A percentile compares a stretch with the other conserved stretches of the same genome.
Evolutionary conservation across 202 grass and related monocot species (phyloP).

Genomic region (Hordeum pubiflorum): DNA sequence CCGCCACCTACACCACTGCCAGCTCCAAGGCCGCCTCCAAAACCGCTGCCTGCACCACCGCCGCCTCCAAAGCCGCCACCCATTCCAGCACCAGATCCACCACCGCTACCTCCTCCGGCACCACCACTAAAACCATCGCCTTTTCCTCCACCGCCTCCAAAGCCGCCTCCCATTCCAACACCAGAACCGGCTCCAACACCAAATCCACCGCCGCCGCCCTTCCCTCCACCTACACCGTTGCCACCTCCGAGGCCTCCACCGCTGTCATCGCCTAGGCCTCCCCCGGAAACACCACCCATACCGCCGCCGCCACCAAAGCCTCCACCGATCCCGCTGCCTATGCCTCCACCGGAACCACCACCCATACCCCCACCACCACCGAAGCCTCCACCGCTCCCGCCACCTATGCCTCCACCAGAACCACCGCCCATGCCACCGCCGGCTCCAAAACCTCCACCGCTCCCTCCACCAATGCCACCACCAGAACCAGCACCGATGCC

Average conservation of each 20-base stretch:
- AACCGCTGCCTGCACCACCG: not conserved
- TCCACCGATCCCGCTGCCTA: not conserved
- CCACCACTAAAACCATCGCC: not conserved
- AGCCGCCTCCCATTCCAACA: not conserved
- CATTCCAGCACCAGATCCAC: not conserved
- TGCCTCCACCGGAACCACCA: not conserved
- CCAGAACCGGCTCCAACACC: not conserved
- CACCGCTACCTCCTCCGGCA: not conserved
- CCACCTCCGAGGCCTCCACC: not conserved
- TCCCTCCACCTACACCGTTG: not conserved
- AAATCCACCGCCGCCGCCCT: not conserved
- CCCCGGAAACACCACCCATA: not conserved
- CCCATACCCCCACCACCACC: not conserved
- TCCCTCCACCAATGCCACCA: not conserved
- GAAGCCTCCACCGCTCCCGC: not conserved
- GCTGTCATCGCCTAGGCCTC: not conserved
- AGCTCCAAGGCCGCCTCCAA: not conserved
- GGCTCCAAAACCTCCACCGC: conserved; percentile 4
- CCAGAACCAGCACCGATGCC: conserved; percentile 20
- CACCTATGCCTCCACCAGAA: not conserved
- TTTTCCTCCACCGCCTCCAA: not conserved
- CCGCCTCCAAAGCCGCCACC: conserved; percentile 21
- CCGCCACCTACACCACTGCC: not conserved
- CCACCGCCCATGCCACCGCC: not conserved
- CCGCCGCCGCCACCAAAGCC: not conserved